phyloP scores from a whole-genome alignment of 306 rosid genomes.

The Inga leiocalycina region DNA sequence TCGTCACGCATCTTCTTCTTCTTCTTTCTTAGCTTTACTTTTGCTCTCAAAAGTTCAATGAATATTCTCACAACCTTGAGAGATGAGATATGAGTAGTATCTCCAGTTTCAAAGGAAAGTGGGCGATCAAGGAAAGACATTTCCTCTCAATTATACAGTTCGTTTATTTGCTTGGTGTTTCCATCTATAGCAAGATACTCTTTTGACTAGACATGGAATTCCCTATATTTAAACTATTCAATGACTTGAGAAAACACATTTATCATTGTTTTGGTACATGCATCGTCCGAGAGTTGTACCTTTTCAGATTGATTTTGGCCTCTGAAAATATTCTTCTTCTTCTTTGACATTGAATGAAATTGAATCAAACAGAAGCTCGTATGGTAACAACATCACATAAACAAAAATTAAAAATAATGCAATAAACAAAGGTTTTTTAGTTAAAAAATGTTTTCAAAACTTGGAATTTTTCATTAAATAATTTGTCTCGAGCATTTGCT shows the following conservation, averaged over 20 bases:
- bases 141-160: slow-evolving; percentile 23
- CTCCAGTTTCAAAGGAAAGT: slow-evolving; percentile 29
- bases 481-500: slow-evolving; percentile 10
- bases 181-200: not conserved
- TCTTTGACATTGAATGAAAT: slow-evolving; percentile 25
- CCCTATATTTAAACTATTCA: not conserved
- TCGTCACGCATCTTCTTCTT: slow-evolving; percentile 40
- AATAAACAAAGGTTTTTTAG: slow-evolving; percentile 15
- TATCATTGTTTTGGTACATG: slow-evolving; percentile 13
- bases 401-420: slow-evolving; percentile 14
- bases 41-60: slow-evolving; percentile 16
- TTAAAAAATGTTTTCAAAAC: slow-evolving; percentile 13
- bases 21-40: slow-evolving; percentile 6
- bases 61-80: slow-evolving; percentile 16
- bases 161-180: not conserved
- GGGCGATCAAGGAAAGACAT: slow-evolving; percentile 28
- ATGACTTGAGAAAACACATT: slow-evolving; percentile 28
- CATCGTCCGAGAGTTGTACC: slow-evolving; percentile 7
- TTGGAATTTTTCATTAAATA: not conserved
- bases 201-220: slow-evolving; percentile 17
- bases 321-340: slow-evolving; percentile 13
- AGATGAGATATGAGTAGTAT: slow-evolving; percentile 28
- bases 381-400: slow-evolving; percentile 14
- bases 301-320: slow-evolving; percentile 17
- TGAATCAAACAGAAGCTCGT: slow-evolving; percentile 22